Evolutionary conservation across 306 rosid species (phyloP).

Genomic region (Alnus glutinosa): DNA sequence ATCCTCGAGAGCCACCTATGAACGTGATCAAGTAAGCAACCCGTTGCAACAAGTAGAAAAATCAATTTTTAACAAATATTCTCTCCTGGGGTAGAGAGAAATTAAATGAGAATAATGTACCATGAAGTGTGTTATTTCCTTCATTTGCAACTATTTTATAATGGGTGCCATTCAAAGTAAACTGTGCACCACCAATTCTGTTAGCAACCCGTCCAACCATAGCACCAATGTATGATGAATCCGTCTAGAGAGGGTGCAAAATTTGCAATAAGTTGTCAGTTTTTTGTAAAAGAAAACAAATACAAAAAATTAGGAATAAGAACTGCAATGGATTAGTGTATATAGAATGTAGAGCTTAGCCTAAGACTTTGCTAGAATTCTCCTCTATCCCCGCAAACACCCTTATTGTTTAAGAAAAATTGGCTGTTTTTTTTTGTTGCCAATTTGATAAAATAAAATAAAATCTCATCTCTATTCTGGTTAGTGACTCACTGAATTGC

Average conservation of each 20-base stretch:
- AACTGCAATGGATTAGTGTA: not conserved
- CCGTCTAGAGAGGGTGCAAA: conserved; percentile 48
- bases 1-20: conserved; percentile 78
- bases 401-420: not conserved
- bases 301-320: not conserved
- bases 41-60: not conserved
- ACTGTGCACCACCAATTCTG: conserved; percentile 82
- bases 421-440: not conserved
- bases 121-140: conserved; percentile 78
- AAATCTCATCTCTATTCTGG: not conserved
- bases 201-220: conserved; percentile 85
- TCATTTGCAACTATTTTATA: conserved; percentile 72
- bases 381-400: not conserved
- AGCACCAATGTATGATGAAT: conserved; percentile 64
- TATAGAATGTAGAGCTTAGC: not conserved
- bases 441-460: not conserved
- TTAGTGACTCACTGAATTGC: not conserved
- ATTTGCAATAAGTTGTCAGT: not conserved
- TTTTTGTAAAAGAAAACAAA: not conserved
- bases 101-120: conserved; percentile 33
- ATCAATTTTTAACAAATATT: not conserved
- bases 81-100: not conserved
- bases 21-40: not conserved
- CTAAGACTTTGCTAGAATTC: not conserved
- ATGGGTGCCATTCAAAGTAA: conserved; percentile 56